Evolutionary conservation across 2,329 filamentous ascomycete species (phyloP), one percentile per base, ranked within the genome.

Genomic region (Didymella keratinophila): DNA sequence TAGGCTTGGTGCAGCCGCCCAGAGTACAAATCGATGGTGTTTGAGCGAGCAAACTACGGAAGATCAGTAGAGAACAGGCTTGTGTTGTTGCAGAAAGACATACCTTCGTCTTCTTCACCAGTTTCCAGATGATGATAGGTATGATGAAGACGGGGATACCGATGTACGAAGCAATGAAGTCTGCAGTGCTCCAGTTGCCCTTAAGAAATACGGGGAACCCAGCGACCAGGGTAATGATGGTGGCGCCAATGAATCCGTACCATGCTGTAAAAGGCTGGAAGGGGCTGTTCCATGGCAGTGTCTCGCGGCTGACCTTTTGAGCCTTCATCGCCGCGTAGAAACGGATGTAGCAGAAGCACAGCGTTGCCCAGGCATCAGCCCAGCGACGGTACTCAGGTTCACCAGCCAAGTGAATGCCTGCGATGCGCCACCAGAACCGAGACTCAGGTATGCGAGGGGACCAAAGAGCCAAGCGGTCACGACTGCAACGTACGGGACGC

Each of bases 171-270:
- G 86, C 87, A 16, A 68, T 53, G 27, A 67, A 68, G 16, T 64
- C 60, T 6, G 61, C 54, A 2, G 63, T 63, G 56, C 84, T 82
- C 90, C 89, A 93, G 11, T 83, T 83, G 2, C 80, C 80, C 0
- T 87, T 87, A 34, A 92, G 72, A 69, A 93, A 93, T 0, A 92
- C 89, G 0, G 86, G 83, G 62, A 92, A 93, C 0, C 90, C 90
- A 7, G 87, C 85, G 1, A 92, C 85, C 60, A 92, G 84, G 84
- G 92, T 92, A 58, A 89, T 75, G 44, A 84, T 83, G 2, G 86
- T 89, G 37, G 91, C 82, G 20, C 86, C 70, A 18, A 83, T 72
- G 27, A 84, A 86, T 0, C 79, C 72, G n/a, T 90, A 78, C 72
- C 84, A 93, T 0, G 89, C 88, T 0, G 84, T 81, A 64, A 87